These are phyloP conservation scores for Ceratocystis destructans DNA, from an alignment of 2,329 filamentous ascomycete genomes.

Conservation along the genomic window DNA sequence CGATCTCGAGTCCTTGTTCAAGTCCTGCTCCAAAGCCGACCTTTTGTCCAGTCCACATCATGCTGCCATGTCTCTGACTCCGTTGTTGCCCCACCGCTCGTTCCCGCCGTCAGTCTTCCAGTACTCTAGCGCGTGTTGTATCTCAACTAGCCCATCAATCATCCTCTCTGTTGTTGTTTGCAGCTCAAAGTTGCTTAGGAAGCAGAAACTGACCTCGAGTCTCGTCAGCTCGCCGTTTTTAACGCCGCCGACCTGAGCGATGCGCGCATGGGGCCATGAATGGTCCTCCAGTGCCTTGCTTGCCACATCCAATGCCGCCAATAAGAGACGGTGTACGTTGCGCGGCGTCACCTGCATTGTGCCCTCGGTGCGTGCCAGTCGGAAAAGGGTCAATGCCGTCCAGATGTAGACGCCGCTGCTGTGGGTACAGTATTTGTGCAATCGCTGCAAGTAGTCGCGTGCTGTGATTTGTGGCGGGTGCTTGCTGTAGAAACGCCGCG, in stretches of 20 bases:
- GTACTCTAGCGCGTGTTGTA: not conserved
- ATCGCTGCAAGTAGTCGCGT: conserved; percentile 69
- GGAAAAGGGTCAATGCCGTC: conserved; percentile 59
- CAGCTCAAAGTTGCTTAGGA: conserved; percentile 72
- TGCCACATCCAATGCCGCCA: conserved; percentile 73
- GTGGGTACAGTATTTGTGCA: conserved; percentile 87
- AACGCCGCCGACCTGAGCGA: conserved; percentile 80
- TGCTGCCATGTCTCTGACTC: not conserved
- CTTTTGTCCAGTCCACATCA: not conserved
- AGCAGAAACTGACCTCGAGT: conserved; percentile 81
- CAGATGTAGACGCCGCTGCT: conserved; percentile 78
- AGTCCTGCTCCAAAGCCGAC: not conserved
- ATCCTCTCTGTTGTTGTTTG: conserved; percentile 45
- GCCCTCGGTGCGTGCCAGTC: conserved; percentile 62
- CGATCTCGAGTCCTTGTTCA: too few relatives aligned
- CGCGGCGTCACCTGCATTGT: conserved; percentile 67
- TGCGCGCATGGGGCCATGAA: conserved; percentile 68
- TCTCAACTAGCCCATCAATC: not conserved
- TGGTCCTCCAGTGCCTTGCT: conserved; percentile 94
- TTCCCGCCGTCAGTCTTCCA: not conserved
- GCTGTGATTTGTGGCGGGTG: conserved; percentile 69
- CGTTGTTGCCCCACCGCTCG: not conserved
- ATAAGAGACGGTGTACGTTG: conserved; percentile 73
- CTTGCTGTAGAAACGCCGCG: conserved; percentile 87
- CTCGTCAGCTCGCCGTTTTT: conserved; percentile 66